Evolutionary conservation across 345 rosid species (phyloP), one percentile per base, ranked within the genome.

Genomic region (Crucihimalaya himalaica): DNA sequence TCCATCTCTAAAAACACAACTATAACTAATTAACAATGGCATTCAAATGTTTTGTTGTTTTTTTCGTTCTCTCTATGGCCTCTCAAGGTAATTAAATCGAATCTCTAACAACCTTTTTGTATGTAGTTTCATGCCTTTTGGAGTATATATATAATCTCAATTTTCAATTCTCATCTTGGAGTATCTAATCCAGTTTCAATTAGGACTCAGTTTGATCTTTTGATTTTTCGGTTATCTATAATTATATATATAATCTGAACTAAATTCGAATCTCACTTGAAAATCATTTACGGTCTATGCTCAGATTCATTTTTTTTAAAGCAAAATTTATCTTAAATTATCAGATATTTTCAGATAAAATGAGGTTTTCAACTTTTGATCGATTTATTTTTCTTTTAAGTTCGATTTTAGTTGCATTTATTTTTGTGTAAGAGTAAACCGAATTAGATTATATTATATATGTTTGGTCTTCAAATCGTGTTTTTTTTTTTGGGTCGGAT

Each of bases 21-120:
- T 62, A 61, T 66, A 74, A 48, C 45, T 58, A 67, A 62, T 35
- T 73, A 67, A 37, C 54, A 67, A 67, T 74, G 78, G 62, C 55
- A 34, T 29, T 75, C 5, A 75, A 51, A 45, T 75, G 42, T 45
- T 29, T 60, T 21, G 37, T 52, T 61, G 20, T 53, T 55, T 43
- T 60, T 34, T 19, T 69, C 19, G 59, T 62, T 53, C 42, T 76
- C 37, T 76, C 79, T 54, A 62, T 76, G 70, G 25, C 45, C 32
- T 23, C 65, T 62, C 70, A 76, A 53, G 78, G 73, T 74, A 59
- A 47, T 40, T 48, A 11, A 19, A 39, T 58, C 47, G 34, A 52
- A 72, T 45, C 57, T 73, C 39, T 21, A 45, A 9, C 18, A 43
- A 15, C 25, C 3, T 28, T 72, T 62, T 52, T 21, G 55, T 57